phyloP scores from a whole-genome alignment of 1,284 basidiomycete genomes.

The Afroboletus lepidellus region DNA sequence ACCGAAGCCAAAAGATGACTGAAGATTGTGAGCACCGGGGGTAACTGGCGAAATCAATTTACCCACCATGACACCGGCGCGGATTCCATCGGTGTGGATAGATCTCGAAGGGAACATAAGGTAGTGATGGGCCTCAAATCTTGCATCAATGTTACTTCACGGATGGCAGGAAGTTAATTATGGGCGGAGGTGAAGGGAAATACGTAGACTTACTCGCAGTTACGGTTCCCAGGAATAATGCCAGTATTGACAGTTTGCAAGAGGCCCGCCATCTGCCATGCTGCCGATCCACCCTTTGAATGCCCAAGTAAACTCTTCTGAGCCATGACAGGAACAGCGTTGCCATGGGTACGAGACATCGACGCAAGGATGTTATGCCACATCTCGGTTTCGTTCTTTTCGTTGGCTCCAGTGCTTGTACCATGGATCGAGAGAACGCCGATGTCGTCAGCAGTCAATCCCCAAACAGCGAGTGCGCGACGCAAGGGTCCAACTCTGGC shows the following conservation, averaged over 20 bases:
- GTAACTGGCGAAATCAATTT: neutral
- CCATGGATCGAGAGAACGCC: slow-evolving; percentile 89
- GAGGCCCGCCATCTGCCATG: slow-evolving; percentile 96
- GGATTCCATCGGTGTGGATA: slow-evolving; percentile 90
- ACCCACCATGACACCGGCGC: slow-evolving; percentile 82
- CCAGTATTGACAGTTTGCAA: slow-evolving; percentile 86
- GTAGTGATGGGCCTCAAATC: slow-evolving; percentile 87
- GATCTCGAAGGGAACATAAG: slow-evolving; percentile 97
- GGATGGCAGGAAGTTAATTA: slow-evolving; percentile 5
- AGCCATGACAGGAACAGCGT: slow-evolving; percentile 94
- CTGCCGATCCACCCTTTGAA: slow-evolving; percentile 95
- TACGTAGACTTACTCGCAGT: slow-evolving; percentile 72
- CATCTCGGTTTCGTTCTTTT: slow-evolving; percentile 97
- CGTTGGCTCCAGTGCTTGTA: slow-evolving; percentile 96
- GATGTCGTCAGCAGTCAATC: slow-evolving; percentile 89
- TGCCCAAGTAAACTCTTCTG: slow-evolving; percentile 97
- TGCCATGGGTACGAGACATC: slow-evolving; percentile 87
- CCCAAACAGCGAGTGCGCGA: slow-evolving; percentile 95
- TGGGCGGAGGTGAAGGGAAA: slow-evolving; percentile 21
- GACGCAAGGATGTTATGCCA: slow-evolving; percentile 94
- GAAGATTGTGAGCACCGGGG: slow-evolving; percentile 10
- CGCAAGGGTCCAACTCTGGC: slow-evolving; percentile 87
- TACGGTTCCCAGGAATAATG: slow-evolving; percentile 95
- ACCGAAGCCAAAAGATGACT: slow-evolving; percentile 98
- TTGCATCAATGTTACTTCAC: slow-evolving; percentile 85